Percentiles rank a stretch among this genome's conserved stretches.
Conservation (phyloP, 805 yeast genomes). For the Starmerella kuoi region DNA sequence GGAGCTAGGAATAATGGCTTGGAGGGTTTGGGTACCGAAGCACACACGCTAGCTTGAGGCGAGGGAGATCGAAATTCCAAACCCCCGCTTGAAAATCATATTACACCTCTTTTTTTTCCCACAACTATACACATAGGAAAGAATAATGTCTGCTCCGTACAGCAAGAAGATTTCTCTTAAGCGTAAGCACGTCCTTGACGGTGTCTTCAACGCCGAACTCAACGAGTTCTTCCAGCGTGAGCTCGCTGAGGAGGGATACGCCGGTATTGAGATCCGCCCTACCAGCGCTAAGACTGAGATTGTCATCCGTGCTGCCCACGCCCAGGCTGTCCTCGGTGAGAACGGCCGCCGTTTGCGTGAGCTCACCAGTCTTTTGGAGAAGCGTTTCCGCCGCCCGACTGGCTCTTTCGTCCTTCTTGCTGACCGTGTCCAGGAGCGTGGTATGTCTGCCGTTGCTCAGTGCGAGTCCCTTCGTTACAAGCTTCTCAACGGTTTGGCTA, state of each 20-base stretch:
- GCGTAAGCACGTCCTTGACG: slow-evolving; percentile 99
- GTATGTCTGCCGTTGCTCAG: slow-evolving; percentile 98
- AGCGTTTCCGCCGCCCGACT: slow-evolving; percentile 95
- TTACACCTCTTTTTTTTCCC: too few species aligned
- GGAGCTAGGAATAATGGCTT: too few species aligned
- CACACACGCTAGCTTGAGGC: too few species aligned
- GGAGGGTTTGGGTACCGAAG: too few species aligned
- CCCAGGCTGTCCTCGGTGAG: slow-evolving; percentile 97
- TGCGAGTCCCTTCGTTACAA: slow-evolving; percentile 98
- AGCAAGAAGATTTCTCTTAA: slow-evolving; percentile 66
- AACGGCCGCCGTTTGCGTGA: slow-evolving; percentile 99
- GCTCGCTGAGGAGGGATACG: slow-evolving; percentile 99
- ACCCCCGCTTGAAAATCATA: neutral
- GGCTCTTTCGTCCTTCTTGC: slow-evolving; percentile 91
- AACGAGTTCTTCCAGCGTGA: slow-evolving; percentile 99
- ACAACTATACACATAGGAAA: too few species aligned
- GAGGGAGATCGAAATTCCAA: too few species aligned
- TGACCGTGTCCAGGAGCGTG: slow-evolving; percentile 99
- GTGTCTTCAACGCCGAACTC: slow-evolving; percentile 99
- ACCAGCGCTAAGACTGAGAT: slow-evolving; percentile 97
- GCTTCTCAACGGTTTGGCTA: slow-evolving; percentile 95
- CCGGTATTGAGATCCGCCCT: slow-evolving; percentile 99
- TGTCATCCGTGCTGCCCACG: slow-evolving; percentile 97
- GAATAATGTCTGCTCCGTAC: slow-evolving; percentile 19
- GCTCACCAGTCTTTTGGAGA: slow-evolving; percentile 91